Evolutionary conservation across 73 alveolate species (phyloP).

Genomic region (Paraurostyla sp.): DNA sequence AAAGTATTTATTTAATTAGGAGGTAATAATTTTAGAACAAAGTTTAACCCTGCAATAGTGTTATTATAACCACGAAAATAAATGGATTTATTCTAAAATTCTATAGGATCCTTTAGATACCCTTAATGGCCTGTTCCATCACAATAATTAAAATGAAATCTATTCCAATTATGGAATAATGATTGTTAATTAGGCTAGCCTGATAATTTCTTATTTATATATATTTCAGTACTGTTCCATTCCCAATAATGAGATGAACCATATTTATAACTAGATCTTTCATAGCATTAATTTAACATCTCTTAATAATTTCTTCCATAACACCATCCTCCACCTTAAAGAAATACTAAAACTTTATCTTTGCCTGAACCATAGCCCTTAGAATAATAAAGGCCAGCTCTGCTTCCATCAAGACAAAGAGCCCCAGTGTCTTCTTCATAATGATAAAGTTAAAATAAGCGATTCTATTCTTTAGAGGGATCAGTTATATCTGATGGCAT

Average conservation of each 20-base stretch:
- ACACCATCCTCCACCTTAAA: slow-evolving; percentile 47
- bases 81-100: background rate
- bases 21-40: background rate
- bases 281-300: background rate
- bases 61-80: slow-evolving; percentile 11
- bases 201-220: too few relatives aligned
- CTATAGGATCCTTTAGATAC: slow-evolving; percentile 5
- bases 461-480: background rate
- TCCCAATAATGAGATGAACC: slow-evolving; percentile 9
- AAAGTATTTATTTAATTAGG: background rate
- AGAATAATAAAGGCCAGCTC: slow-evolving; percentile 20
- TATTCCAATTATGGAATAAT: slow-evolving; percentile 43
- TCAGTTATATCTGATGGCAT: background rate
- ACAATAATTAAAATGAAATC: background rate
- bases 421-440: background rate
- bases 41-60: slow-evolving; percentile 24
- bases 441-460: background rate
- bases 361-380: slow-evolving; percentile 26
- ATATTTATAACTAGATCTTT: background rate
- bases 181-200: too few relatives aligned
- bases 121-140: slow-evolving; percentile 56
- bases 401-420: slow-evolving; percentile 14
- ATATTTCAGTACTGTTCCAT: too few relatives aligned
- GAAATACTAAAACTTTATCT: background rate
- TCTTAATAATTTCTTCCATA: background rate